Conservation (phyloP, 2,329 filamentous ascomycete species). For the Curvularia lunata region DNA sequence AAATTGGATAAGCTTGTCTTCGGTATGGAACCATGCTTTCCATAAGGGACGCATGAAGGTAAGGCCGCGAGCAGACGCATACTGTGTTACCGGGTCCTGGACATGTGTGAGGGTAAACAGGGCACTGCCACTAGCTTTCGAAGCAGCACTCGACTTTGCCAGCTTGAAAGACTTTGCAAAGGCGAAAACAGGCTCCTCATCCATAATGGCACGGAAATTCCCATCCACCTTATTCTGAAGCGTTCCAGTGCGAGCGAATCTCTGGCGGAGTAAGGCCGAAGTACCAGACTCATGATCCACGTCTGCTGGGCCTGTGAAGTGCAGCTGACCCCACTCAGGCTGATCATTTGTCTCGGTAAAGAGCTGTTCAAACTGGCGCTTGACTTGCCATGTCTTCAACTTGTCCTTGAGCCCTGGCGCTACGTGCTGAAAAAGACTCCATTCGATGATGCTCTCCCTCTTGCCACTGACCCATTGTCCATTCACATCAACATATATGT, state of each 20-base stretch:
- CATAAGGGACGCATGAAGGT: constrained; percentile 81
- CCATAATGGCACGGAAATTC: constrained; percentile 73
- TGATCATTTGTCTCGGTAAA: constrained; percentile 76
- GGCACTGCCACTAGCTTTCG: constrained; percentile 53
- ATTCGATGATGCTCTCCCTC: constrained; percentile 70
- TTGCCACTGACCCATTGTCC: constrained; percentile 82
- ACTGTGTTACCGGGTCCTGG: constrained; percentile 81
- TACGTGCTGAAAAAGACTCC: constrained; percentile 63
- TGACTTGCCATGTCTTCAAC: constrained; percentile 72
- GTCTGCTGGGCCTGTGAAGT: constrained; percentile 74
- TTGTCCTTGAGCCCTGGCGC: constrained; percentile 45
- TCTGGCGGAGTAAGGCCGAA: constrained; percentile 68
- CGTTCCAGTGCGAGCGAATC: constrained; percentile 71
- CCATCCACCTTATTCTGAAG: constrained; percentile 71
- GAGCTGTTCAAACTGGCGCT: constrained; percentile 67
- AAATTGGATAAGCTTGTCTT: constrained; percentile 70
- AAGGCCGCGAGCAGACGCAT: constrained; percentile 74
- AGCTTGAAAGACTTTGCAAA: constrained; percentile 59
- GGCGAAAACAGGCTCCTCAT: constrained; percentile 81
- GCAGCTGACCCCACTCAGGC: constrained; percentile 82
- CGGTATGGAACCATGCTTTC: constrained; percentile 73
- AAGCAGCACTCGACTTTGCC: constrained; percentile 19
- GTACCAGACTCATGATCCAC: constrained; percentile 74
- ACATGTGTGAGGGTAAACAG: constrained; percentile 79
- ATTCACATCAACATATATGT: constrained; percentile 57